Evolutionary conservation across 1,139 yeast genomes (phyloP).

Genomic region (Lodderomyces parapsilosis): DNA sequence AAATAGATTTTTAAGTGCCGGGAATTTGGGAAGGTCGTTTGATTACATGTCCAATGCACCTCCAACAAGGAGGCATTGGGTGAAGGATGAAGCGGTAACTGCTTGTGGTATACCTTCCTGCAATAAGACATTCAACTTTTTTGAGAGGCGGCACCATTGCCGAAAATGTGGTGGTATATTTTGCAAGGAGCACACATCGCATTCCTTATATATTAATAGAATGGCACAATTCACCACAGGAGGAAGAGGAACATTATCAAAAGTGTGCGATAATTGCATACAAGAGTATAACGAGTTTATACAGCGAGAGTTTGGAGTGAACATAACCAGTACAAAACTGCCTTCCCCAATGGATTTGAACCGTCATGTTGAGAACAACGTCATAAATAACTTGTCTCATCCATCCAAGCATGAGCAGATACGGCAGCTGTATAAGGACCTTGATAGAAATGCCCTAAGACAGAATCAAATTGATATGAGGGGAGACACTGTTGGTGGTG

Average conservation of each 20-base stretch:
- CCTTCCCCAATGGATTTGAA: not conserved
- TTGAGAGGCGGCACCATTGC: slow-evolving; percentile 92
- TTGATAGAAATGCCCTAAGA: not conserved
- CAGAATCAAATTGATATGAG: not conserved
- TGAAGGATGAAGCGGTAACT: slow-evolving; percentile 62
- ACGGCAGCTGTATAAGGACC: slow-evolving; percentile 2
- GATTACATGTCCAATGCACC: slow-evolving; percentile 38
- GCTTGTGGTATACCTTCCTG: slow-evolving; percentile 65
- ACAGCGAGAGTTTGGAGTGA: slow-evolving; percentile 40
- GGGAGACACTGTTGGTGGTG: not conserved
- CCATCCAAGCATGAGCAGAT: not conserved
- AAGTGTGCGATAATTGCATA: slow-evolving; percentile 79
- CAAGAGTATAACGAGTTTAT: slow-evolving; percentile 61
- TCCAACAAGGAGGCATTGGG: slow-evolving; percentile 76
- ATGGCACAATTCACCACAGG: slow-evolving; percentile 76
- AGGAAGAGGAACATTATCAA: slow-evolving; percentile 67
- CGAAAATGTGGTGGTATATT: slow-evolving; percentile 91
- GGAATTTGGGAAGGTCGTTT: slow-evolving; percentile 18
- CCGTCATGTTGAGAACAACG: slow-evolving; percentile 6
- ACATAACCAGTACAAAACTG: slow-evolving; percentile 8
- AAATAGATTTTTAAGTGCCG: slow-evolving; percentile 10
- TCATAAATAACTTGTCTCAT: not conserved
- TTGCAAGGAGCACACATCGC: slow-evolving; percentile 67
- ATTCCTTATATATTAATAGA: slow-evolving; percentile 59
- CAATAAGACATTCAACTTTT: slow-evolving; percentile 60